These are phyloP conservation scores for Fraxinus dipetala DNA, from an alignment of 305 asterid genomes.

Conservation along the genomic window DNA sequence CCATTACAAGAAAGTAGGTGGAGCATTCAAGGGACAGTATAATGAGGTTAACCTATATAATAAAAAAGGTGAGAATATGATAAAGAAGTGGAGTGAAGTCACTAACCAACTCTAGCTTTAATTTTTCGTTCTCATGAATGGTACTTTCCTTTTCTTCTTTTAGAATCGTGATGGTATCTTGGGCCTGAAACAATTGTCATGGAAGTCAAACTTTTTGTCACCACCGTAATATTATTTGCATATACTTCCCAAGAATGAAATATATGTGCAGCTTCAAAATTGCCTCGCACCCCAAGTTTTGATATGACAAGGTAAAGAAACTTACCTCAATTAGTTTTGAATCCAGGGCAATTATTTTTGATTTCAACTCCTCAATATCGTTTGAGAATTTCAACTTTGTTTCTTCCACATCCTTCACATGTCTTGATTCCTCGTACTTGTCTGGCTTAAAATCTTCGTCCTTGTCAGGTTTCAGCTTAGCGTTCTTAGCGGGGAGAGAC, in stretches of 20 bases:
- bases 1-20: not conserved
- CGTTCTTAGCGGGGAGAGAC: conserved; percentile 28
- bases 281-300: conserved; percentile 8
- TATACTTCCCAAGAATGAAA: conserved; percentile 4
- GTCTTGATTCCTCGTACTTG: conserved; percentile 33
- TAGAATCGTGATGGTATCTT: conserved; percentile 50
- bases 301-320: conserved; percentile 17
- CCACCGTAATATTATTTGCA: not conserved
- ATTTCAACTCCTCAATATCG: conserved; percentile 53
- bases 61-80: not conserved
- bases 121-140: conserved; percentile 39
- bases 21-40: not conserved
- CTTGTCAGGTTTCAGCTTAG: conserved; percentile 17
- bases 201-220: conserved; percentile 6
- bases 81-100: conserved; percentile 21
- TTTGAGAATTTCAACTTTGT: conserved; percentile 39
- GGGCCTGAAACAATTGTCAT: conserved; percentile 44
- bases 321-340: conserved; percentile 66
- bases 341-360: conserved; percentile 47
- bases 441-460: conserved; percentile 17
- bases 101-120: conserved; percentile 63
- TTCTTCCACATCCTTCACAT: conserved; percentile 40
- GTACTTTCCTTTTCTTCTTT: conserved; percentile 48
- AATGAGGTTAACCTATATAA: not conserved
- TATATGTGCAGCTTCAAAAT: conserved; percentile 9